phyloP scores from a whole-genome alignment of 2,329 filamentous ascomycete genomes.

The Cercospora brassicicola region DNA sequence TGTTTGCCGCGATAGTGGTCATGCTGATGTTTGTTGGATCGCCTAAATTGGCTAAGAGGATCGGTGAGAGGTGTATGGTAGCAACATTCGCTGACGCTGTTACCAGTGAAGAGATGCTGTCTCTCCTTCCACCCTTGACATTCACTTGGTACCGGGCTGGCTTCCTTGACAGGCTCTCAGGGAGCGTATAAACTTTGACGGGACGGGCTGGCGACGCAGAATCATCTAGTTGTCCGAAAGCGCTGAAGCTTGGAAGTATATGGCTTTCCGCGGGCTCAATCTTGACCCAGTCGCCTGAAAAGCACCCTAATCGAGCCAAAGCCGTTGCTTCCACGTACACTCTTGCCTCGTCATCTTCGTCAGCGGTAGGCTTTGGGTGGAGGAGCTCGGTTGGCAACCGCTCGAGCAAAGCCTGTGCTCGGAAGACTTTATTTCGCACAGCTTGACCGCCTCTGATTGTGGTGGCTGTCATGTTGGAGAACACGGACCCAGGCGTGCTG shows the following conservation, averaged over 20 bases:
- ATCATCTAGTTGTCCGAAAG: constrained; percentile 66
- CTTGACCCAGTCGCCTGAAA: constrained; percentile 95
- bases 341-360: constrained; percentile 83
- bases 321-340: constrained; percentile 88
- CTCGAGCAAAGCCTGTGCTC: constrained; percentile 72
- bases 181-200: constrained; percentile 83
- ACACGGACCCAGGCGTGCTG: constrained; percentile 81
- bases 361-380: constrained; percentile 76
- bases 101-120: constrained; percentile 55
- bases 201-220: constrained; percentile 75
- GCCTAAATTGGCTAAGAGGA: constrained; percentile 82
- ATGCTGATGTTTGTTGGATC: constrained; percentile 76
- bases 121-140: constrained; percentile 50
- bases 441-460: constrained; percentile 71
- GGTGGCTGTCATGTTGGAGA: constrained; percentile 81
- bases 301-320: constrained; percentile 86
- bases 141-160: constrained; percentile 57
- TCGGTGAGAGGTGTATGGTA: constrained; percentile 74
- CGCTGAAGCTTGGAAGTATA: constrained; percentile 65
- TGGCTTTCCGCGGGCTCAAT: constrained; percentile 77
- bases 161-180: constrained; percentile 65
- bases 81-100: constrained; percentile 57
- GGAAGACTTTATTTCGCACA: constrained; percentile 76
- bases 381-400: constrained; percentile 74
- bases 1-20: constrained; percentile 57